phyloP scores from a whole-genome alignment of 2,329 filamentous ascomycete species.

The Blumeriella jaapii region DNA sequence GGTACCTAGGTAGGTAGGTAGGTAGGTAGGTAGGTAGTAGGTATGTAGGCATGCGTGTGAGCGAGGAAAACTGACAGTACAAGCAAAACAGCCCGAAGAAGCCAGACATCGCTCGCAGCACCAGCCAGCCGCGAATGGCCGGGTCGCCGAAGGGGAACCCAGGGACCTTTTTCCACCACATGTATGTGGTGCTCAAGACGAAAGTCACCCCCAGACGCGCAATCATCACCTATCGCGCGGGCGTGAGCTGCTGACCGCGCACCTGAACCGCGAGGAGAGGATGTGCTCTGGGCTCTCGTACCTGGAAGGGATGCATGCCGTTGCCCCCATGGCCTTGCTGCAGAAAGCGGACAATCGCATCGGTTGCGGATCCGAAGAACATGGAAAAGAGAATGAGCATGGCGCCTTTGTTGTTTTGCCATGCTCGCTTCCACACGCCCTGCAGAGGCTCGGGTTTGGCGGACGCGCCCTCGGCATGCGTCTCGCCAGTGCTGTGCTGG shows the following conservation, averaged over 20 bases:
- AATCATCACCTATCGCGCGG: slow-evolving; percentile 26
- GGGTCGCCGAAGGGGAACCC: slow-evolving; percentile 59
- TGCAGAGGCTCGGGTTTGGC: slow-evolving; percentile 1
- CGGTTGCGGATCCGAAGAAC: slow-evolving; percentile 76
- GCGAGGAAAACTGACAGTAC: slow-evolving; percentile 17
- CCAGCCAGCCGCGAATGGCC: slow-evolving; percentile 54
- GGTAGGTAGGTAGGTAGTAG: no score
- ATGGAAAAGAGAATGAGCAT: slow-evolving; percentile 63
- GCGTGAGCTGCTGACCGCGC: slow-evolving; percentile 60
- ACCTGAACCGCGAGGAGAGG: background rate
- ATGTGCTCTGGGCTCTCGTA: slow-evolving; percentile 30
- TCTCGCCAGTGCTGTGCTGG: slow-evolving; percentile 1
- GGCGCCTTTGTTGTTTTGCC: slow-evolving; percentile 60
- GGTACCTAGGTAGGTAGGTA: no score
- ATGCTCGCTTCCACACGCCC: slow-evolving; percentile 31
- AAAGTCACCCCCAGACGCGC: slow-evolving; percentile 23
- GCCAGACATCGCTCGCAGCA: slow-evolving; percentile 57
- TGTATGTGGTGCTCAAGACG: slow-evolving; percentile 41
- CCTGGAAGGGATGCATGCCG: slow-evolving; percentile 72
- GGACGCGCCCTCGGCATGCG: slow-evolving; percentile 8
- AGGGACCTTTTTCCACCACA: slow-evolving; percentile 58
- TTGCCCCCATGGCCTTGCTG: slow-evolving; percentile 57
- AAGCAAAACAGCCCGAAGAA: slow-evolving; percentile 65
- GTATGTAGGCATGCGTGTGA: no score
- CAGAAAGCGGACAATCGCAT: slow-evolving; percentile 65